A percentile compares a stretch with the other conserved stretches of the same genome.
These are phyloP conservation scores for Saturnispora sanitii DNA, from an alignment of 805 yeast genomes.

Conservation along the genomic window DNA sequence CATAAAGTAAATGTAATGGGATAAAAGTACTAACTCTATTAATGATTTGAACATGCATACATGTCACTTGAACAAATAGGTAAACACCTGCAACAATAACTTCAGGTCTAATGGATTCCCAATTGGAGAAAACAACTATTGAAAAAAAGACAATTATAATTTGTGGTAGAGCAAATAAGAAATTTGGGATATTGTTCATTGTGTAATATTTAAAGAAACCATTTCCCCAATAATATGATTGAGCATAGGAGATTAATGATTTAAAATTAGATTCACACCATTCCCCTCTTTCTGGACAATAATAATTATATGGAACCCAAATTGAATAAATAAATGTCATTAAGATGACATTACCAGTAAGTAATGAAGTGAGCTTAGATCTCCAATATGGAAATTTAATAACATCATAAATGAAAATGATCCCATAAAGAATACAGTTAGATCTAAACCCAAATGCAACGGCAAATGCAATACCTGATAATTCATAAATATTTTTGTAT, in stretches of 20 bases:
- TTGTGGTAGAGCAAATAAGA: slow-evolving; percentile 65
- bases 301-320: slow-evolving; percentile 41
- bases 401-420: slow-evolving; percentile 52
- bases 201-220: slow-evolving; percentile 86
- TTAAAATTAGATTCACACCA: slow-evolving; percentile 65
- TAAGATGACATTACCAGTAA: slow-evolving; percentile 51
- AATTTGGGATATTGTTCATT: slow-evolving; percentile 69
- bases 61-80: slow-evolving; percentile 40
- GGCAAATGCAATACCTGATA: slow-evolving; percentile 47
- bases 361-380: slow-evolving; percentile 25
- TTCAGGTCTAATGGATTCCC: slow-evolving; percentile 28
- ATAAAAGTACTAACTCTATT: slow-evolving; percentile 70
- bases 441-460: slow-evolving; percentile 58
- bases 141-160: slow-evolving; percentile 37
- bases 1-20: slow-evolving; percentile 69
- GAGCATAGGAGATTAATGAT: slow-evolving; percentile 62
- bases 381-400: slow-evolving; percentile 6
- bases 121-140: slow-evolving; percentile 27
- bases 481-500: slow-evolving; percentile 22
- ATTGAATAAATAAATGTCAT: slow-evolving; percentile 37
- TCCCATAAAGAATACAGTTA: slow-evolving; percentile 67
- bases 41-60: slow-evolving; percentile 81
- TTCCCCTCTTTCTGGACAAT: slow-evolving; percentile 63
- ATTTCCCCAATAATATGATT: slow-evolving; percentile 70
- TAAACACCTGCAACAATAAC: slow-evolving; percentile 35